Evolutionary conservation across 768 basidiomycete genomes (phyloP).

Genomic region (Russula olivacea): DNA sequence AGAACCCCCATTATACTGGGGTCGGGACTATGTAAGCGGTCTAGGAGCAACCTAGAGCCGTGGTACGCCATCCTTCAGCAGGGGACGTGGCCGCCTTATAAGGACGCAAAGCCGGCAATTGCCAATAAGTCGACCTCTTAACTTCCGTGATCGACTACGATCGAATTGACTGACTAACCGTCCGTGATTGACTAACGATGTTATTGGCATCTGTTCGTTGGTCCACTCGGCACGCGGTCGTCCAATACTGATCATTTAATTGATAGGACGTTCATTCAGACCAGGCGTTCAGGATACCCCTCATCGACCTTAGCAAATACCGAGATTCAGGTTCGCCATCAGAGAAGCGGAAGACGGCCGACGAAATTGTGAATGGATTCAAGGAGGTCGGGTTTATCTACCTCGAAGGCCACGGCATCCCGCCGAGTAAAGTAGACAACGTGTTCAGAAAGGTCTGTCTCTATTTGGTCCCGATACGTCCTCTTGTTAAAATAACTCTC

Average conservation of each 20-base stretch:
- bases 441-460: slow-evolving; percentile 58
- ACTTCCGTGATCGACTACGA: no score
- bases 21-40: no score
- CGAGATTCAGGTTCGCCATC: slow-evolving; percentile 41
- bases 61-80: no score
- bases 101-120: no score
- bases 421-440: slow-evolving; percentile 46
- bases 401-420: slow-evolving; percentile 66
- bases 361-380: slow-evolving; percentile 69
- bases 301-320: slow-evolving; percentile 74
- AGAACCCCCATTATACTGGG: no score
- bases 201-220: slow-evolving; percentile 13
- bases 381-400: slow-evolving; percentile 80
- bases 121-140: no score
- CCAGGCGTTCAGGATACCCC: slow-evolving; percentile 47
- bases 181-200: no score
- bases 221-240: neutral
- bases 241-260: neutral
- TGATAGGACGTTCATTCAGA: slow-evolving; percentile 37
- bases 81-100: no score
- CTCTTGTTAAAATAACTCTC: neutral
- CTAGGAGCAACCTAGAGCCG: no score
- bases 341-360: slow-evolving; percentile 59
- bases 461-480: neutral
- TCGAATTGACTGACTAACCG: no score